These are phyloP conservation scores for Stylosanthes scabra DNA, from an alignment of 331 rosid species.

Conservation along the genomic window DNA sequence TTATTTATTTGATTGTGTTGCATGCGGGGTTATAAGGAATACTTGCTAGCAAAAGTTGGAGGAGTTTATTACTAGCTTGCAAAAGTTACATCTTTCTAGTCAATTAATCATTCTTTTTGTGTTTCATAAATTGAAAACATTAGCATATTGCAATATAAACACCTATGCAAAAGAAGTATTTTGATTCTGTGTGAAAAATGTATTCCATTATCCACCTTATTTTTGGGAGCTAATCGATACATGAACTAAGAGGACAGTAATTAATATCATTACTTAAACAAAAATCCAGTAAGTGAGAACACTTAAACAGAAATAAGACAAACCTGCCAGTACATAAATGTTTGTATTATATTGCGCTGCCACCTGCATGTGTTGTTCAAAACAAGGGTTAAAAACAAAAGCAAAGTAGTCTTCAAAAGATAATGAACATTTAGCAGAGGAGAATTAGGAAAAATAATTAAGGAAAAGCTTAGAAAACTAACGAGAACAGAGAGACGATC, in stretches of 20 bases:
- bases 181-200: not conserved
- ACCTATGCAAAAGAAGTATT: not conserved
- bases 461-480: slow-evolving; percentile 47
- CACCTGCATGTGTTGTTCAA: slow-evolving; percentile 62
- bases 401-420: slow-evolving; percentile 19
- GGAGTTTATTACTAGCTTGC: not conserved
- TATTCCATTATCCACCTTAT: slow-evolving; percentile 8
- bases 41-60: not conserved
- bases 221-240: slow-evolving; percentile 8
- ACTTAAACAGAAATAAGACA: slow-evolving; percentile 36
- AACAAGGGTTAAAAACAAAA: slow-evolving; percentile 19
- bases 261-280: not conserved
- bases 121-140: not conserved
- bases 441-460: not conserved
- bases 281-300: not conserved
- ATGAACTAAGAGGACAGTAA: not conserved
- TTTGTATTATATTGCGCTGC: slow-evolving; percentile 90
- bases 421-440: slow-evolving; percentile 14
- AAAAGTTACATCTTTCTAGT: not conserved
- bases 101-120: not conserved
- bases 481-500: slow-evolving; percentile 88
- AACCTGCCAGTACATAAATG: slow-evolving; percentile 98
- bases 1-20: not conserved
- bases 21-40: not conserved
- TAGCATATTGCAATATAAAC: not conserved